Percentiles rank a stretch among this genome's conserved stretches.
Evolutionary conservation across 306 rosid species (phyloP).

Genomic region (Sindora glabra): DNA sequence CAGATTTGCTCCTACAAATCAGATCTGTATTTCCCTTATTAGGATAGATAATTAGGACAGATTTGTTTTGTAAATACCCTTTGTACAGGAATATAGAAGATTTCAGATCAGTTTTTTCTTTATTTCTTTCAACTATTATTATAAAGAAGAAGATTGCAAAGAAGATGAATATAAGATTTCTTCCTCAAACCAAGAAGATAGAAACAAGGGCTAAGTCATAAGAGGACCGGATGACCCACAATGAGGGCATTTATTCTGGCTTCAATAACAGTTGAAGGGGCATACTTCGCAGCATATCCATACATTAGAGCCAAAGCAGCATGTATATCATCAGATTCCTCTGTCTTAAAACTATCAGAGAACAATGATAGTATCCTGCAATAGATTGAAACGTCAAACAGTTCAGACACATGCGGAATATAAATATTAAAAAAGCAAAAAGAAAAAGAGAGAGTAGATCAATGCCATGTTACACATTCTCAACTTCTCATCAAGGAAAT

Average conservation of each 20-base stretch:
- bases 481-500: slow-evolving; percentile 10
- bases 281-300: slow-evolving; percentile 98
- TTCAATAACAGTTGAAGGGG: slow-evolving; percentile 95
- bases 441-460: neutral
- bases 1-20: too few relatives aligned
- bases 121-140: too few relatives aligned
- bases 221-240: slow-evolving; percentile 53
- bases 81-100: too few relatives aligned
- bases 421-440: slow-evolving; percentile 4
- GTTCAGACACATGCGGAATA: slow-evolving; percentile 11
- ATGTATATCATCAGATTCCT: slow-evolving; percentile 89
- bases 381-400: slow-evolving; percentile 23
- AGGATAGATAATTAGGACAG: too few relatives aligned
- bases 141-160: too few relatives aligned
- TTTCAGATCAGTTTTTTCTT: too few relatives aligned
- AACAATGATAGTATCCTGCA: slow-evolving; percentile 84
- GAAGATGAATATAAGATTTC: too few relatives aligned
- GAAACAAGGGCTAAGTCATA: neutral
- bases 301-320: slow-evolving; percentile 98
- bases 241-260: slow-evolving; percentile 96
- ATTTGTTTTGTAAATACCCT: too few relatives aligned
- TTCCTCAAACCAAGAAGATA: too few relatives aligned
- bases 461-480: slow-evolving; percentile 7
- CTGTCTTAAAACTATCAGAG: slow-evolving; percentile 72
- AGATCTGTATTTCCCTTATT: too few relatives aligned